A percentile compares a stretch with the other conserved stretches of the same genome.
phyloP scores from a whole-genome alignment of 129 eudicot species.

The Deinandra increscens region DNA sequence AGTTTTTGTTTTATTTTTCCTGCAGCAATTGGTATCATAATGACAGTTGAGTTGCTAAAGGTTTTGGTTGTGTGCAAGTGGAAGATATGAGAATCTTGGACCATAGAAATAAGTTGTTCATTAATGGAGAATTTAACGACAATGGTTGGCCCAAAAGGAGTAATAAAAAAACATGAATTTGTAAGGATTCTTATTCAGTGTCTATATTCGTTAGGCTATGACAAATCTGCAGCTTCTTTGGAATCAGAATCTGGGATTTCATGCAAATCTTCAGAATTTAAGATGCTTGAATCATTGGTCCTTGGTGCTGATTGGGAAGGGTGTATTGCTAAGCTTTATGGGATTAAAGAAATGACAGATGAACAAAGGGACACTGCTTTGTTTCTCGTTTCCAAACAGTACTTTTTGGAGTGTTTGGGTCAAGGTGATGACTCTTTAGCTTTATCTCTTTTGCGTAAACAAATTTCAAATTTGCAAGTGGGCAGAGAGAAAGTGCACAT shows the following conservation, averaged over 20 bases:
- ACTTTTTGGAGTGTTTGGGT: constrained; percentile 66
- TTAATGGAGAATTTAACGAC: constrained; percentile 49
- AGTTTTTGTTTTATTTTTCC: constrained; percentile 15
- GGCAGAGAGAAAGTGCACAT: constrained; percentile 63
- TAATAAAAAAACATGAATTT: constrained; percentile 68
- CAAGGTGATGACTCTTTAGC: constrained; percentile 61
- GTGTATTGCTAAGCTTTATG: constrained; percentile 46
- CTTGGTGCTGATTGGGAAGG: constrained; percentile 65
- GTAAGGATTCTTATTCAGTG: constrained; percentile 75
- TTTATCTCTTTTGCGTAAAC: constrained; percentile 55
- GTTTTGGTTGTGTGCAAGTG: constrained; percentile 21
- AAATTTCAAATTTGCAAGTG: constrained; percentile 49
- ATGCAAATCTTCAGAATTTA: constrained; percentile 56
- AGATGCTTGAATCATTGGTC: constrained; percentile 54
- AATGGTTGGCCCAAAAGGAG: constrained; percentile 56
- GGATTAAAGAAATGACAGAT: constrained; percentile 55
- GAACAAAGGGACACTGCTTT: constrained; percentile 70
- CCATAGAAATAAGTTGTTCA: constrained; percentile 25
- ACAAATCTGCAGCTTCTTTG: constrained; percentile 68
- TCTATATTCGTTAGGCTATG: constrained; percentile 68
- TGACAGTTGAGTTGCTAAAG: constrained; percentile 20
- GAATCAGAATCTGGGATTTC: constrained; percentile 75
- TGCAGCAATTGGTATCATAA: constrained; percentile 7
- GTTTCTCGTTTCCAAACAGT: constrained; percentile 68
- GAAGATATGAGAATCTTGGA: constrained; percentile 35